phyloP scores from a whole-genome alignment of 768 basidiomycete species.

The Tephrocybe sp. region DNA sequence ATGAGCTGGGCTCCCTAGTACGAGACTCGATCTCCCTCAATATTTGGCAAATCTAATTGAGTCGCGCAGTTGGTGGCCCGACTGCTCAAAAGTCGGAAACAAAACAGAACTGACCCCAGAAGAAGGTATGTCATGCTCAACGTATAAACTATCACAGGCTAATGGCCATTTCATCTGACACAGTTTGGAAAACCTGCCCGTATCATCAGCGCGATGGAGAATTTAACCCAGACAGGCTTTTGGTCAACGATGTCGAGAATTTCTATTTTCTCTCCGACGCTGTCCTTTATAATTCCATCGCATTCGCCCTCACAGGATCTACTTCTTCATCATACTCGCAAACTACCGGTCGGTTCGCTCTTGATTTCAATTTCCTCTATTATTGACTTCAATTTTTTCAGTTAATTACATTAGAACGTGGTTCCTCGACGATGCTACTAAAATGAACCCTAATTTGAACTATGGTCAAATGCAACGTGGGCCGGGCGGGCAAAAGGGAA shows the following conservation, averaged over 20 bases:
- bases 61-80: slow-evolving; percentile 56
- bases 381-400: slow-evolving; percentile 13
- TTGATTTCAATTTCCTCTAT: neutral
- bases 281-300: slow-evolving; percentile 58
- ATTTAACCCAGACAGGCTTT: slow-evolving; percentile 62
- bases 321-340: slow-evolving; percentile 39
- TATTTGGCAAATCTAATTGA: neutral
- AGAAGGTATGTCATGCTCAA: no score
- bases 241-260: slow-evolving; percentile 52
- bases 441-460: slow-evolving; percentile 65
- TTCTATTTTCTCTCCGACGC: slow-evolving; percentile 58
- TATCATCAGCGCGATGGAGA: slow-evolving; percentile 56
- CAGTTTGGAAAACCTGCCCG: slow-evolving; percentile 58
- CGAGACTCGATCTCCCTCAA: slow-evolving; percentile 19
- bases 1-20: slow-evolving; percentile 74
- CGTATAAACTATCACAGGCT: no score
- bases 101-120: slow-evolving; percentile 53
- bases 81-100: slow-evolving; percentile 57
- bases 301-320: slow-evolving; percentile 45
- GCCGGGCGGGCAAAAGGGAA: slow-evolving; percentile 36
- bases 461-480: slow-evolving; percentile 52
- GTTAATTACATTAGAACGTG: slow-evolving; percentile 50
- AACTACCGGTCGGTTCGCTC: slow-evolving; percentile 31
- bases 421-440: slow-evolving; percentile 56
- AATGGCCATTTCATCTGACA: no score